A percentile compares a stretch with the other conserved stretches of the same genome.
phyloP scores from a whole-genome alignment of 73 alveolate genomes.

The Paramecium primaurelia region DNA sequence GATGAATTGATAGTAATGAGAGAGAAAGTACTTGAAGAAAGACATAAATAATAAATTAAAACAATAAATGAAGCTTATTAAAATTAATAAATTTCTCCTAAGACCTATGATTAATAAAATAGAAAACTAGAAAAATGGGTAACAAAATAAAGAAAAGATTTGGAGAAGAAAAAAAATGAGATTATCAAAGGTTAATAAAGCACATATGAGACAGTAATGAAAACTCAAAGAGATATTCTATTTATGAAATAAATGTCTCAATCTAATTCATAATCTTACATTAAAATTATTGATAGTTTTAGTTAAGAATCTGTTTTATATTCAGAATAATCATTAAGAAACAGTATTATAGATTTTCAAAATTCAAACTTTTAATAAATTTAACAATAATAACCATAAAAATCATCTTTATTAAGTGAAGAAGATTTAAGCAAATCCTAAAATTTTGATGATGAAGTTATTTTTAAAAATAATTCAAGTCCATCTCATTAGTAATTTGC shows the following conservation, averaged over 20 bases:
- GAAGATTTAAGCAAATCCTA: neutral
- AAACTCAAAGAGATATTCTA: constrained; percentile 61
- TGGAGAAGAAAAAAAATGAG: constrained; percentile 58
- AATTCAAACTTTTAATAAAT: neutral
- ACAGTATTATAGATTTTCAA: neutral
- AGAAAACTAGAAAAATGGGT: constrained; percentile 74
- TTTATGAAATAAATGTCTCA: constrained; percentile 26
- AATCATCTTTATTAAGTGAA: neutral
- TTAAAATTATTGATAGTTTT: constrained; percentile 36
- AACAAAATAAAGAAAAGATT: constrained; percentile 62
- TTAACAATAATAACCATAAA: neutral
- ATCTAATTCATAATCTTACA: constrained; percentile 36
- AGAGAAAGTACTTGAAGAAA: constrained; percentile 69
- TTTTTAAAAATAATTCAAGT: constrained; percentile 2
- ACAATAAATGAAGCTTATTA: constrained; percentile 61
- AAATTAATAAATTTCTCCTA: constrained; percentile 63
- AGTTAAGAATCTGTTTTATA: constrained; percentile 34
- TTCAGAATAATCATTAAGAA: constrained; percentile 25
- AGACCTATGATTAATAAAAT: constrained; percentile 54
- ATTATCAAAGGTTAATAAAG: constrained; percentile 66
- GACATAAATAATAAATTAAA: constrained; percentile 63
- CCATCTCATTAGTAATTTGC: neutral
- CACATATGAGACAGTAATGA: constrained; percentile 67
- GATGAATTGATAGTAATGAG: constrained; percentile 66
- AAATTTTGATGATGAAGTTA: neutral